These are phyloP conservation scores for Cucurbita argyrosperma DNA, from an alignment of 306 rosid genomes.

Conservation along the genomic window DNA sequence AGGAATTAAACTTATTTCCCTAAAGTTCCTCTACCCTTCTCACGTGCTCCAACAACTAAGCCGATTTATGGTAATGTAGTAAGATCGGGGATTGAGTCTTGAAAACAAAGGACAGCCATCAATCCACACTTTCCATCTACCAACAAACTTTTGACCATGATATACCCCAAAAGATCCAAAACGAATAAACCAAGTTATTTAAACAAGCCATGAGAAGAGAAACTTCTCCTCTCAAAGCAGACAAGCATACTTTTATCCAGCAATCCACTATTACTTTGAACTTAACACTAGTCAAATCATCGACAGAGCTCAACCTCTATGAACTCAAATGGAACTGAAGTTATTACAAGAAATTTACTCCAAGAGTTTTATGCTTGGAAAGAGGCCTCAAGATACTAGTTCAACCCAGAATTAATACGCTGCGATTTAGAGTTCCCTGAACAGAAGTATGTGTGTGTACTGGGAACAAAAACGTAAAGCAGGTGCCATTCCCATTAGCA, in stretches of 20 bases:
- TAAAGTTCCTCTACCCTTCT: neutral
- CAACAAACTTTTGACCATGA: neutral
- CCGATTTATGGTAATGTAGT: neutral
- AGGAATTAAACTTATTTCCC: neutral
- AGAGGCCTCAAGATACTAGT: neutral
- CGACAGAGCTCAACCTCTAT: neutral
- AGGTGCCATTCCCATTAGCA: neutral
- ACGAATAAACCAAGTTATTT: neutral
- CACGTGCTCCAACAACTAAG: neutral
- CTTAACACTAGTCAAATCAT: neutral
- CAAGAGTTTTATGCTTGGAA: neutral
- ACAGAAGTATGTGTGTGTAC: neutral
- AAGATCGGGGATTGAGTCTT: neutral
- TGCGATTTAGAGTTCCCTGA: neutral
- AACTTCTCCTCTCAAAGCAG: neutral
- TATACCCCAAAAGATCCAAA: neutral
- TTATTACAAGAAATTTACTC: neutral
- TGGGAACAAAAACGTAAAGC: neutral
- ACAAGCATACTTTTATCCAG: neutral
- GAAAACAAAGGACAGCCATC: neutral
- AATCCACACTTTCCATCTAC: neutral
- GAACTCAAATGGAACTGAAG: neutral
- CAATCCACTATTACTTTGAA: neutral
- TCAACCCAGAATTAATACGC: neutral
- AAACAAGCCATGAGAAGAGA: neutral